Percentiles rank a stretch among this genome's conserved stretches.
phyloP scores from a whole-genome alignment of 768 basidiomycete species.

The Phlebiopsis gigantea region DNA sequence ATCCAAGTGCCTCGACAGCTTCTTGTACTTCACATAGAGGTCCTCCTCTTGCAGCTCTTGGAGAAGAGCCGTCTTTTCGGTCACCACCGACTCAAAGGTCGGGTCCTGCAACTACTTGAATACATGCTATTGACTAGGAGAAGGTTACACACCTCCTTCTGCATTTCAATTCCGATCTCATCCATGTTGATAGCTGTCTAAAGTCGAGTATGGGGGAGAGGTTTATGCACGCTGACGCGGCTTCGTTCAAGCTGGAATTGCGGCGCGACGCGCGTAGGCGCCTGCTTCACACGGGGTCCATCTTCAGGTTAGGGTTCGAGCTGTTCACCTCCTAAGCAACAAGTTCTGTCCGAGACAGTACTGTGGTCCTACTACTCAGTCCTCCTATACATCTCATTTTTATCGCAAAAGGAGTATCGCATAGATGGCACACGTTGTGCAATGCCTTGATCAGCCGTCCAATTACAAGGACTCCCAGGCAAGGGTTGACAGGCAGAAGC shows the following conservation, averaged over 20 bases:
- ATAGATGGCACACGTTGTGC: slow-evolving; percentile 82
- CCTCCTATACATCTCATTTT: slow-evolving; percentile 5
- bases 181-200: slow-evolving; percentile 54
- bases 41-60: slow-evolving; percentile 88
- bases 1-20: slow-evolving; percentile 89
- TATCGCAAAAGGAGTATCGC: background rate
- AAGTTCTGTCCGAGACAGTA: background rate
- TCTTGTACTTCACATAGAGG: slow-evolving; percentile 96
- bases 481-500: slow-evolving; percentile 70
- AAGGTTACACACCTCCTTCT: slow-evolving; percentile 57
- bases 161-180: slow-evolving; percentile 82
- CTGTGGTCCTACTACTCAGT: background rate
- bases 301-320: slow-evolving; percentile 10
- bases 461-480: slow-evolving; percentile 95
- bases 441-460: slow-evolving; percentile 86
- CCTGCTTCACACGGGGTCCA: background rate
- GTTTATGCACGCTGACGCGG: slow-evolving; percentile 25
- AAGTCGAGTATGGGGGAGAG: slow-evolving; percentile 2
- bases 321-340: background rate
- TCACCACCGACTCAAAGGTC: slow-evolving; percentile 81
- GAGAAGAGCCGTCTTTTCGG: slow-evolving; percentile 83
- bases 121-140: background rate
- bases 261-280: slow-evolving; percentile 30
- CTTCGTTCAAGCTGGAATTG: slow-evolving; percentile 13
- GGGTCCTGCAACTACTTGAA: slow-evolving; percentile 56